Percentiles rank a stretch among this genome's conserved stretches.
These are phyloP conservation scores for Nothopassalora personata DNA, from an alignment of 2,329 filamentous ascomycete genomes.

Conservation along the genomic window DNA sequence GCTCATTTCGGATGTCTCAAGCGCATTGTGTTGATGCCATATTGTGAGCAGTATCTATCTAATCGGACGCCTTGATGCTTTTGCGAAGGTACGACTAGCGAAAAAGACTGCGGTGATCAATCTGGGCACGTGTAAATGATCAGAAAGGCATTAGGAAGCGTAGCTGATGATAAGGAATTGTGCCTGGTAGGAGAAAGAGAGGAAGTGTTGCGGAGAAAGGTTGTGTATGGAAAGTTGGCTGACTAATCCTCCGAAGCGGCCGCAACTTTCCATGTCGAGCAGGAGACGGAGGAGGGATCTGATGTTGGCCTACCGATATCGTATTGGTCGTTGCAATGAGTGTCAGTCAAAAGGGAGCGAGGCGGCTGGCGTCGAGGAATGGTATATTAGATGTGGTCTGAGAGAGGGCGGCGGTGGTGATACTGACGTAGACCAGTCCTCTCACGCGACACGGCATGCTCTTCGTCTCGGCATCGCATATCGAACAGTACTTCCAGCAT, in stretches of 20 bases:
- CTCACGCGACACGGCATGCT: constrained; percentile 41
- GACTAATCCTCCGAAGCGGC: not conserved
- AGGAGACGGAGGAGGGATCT: not conserved
- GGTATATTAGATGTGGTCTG: constrained; percentile 27
- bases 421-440: constrained; percentile 25
- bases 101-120: constrained; percentile 75
- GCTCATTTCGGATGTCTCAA: no score
- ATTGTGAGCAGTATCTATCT: constrained; percentile 92
- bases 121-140: constrained; percentile 94
- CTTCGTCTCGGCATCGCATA: constrained; percentile 41
- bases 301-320: not conserved
- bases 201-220: constrained; percentile 15
- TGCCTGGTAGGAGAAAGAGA: constrained; percentile 51
- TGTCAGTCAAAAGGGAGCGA: constrained; percentile 40
- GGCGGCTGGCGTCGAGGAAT: constrained; percentile 39
- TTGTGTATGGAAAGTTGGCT: not conserved
- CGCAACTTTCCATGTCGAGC: not conserved
- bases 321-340: constrained; percentile 35
- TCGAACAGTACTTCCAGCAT: constrained; percentile 25
- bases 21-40: not conserved
- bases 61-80: constrained; percentile 71
- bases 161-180: constrained; percentile 92
- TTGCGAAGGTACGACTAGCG: constrained; percentile 90
- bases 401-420: not conserved
- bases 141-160: constrained; percentile 66